Base-by-base conservation (phyloP, 306 rosid genomes). In the Psophocarpus tetragonolobus region DNA sequence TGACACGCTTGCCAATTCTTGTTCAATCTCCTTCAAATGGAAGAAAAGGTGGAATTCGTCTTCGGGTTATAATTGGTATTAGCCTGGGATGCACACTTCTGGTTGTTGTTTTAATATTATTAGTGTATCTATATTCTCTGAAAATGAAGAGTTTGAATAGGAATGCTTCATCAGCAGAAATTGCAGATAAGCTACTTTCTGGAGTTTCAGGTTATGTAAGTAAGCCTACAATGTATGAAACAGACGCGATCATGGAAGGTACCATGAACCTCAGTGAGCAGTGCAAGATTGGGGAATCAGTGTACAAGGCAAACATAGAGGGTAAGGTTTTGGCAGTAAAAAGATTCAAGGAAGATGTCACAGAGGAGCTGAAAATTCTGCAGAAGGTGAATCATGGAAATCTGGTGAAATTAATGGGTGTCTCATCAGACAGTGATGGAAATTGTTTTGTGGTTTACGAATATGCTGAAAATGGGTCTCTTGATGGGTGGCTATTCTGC, bases 351-450 rank as follows among this genome's bases (percentile, higher is more conserved):
- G 85, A 90, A 80, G 92, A 85, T 77, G 84, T 87, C 30, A 75
- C 83, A 0, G 94, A 91, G 86, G 97, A 90, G 71, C 85, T 91
- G 23, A 84, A 85, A 27, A 91, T 91, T 80, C 71, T 94, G 60
- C 96, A 91, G 87, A 91, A 87, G 87, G 91, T 90, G 77, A 91
- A 87, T 76, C 96, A 91, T 79, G 91, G 80, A 56, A 91, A 91
- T 89, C 88, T 94, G 62, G 96, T 90, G 83, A 91, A 88, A 60
- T 23, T 91, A 33, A 84, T 85, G 65, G 98, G 96, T 15, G 79
- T 91, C 56, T 89, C 96, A 2, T 82, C 85, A 2, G 84, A 78
- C 69, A 62, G 73, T 2, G 84, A 82, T 8, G 90, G 90, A 29
- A 80, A 71, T 76, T 75, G 80, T 77, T 91, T 87, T 78, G 57